Evolutionary conservation across 768 basidiomycete species (phyloP).

Genomic region (Trichaptum fuscoviolaceum): DNA sequence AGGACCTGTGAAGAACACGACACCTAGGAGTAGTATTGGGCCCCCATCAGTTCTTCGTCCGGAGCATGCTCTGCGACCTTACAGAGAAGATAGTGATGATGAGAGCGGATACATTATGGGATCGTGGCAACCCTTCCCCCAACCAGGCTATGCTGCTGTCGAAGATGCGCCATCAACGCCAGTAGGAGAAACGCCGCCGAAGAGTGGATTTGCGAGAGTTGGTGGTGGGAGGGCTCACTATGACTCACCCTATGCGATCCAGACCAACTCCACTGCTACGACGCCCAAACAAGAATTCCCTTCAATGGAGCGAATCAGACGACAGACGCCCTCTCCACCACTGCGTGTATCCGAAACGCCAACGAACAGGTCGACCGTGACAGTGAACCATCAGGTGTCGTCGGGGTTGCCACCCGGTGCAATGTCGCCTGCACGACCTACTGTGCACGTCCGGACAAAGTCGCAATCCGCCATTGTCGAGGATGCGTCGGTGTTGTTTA

Average conservation of each 20-base stretch:
- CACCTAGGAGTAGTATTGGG: slow-evolving; percentile 36
- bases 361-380: slow-evolving; percentile 1
- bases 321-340: slow-evolving; percentile 7
- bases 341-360: slow-evolving; percentile 9
- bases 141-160: slow-evolving; percentile 44
- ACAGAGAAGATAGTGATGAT: slow-evolving; percentile 74
- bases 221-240: slow-evolving; percentile 86
- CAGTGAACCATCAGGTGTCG: neutral
- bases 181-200: slow-evolving; percentile 16
- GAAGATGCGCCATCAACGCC: slow-evolving; percentile 30
- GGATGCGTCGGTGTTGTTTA: slow-evolving; percentile 35
- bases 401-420: slow-evolving; percentile 52
- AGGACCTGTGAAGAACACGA: slow-evolving; percentile 20
- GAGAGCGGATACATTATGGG: slow-evolving; percentile 87
- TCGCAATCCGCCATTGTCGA: slow-evolving; percentile 87
- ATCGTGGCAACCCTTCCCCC: slow-evolving; percentile 80
- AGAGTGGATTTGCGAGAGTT: slow-evolving; percentile 78
- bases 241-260: slow-evolving; percentile 79
- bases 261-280: slow-evolving; percentile 35
- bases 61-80: slow-evolving; percentile 72
- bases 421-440: slow-evolving; percentile 43
- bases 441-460: slow-evolving; percentile 58
- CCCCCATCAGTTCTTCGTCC: slow-evolving; percentile 70
- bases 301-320: slow-evolving; percentile 42
- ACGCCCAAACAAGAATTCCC: slow-evolving; percentile 53